A percentile compares a stretch with the other conserved stretches of the same genome.
phyloP scores from a whole-genome alignment of 2,329 filamentous ascomycete species.

The Calonectria hawksworthii region DNA sequence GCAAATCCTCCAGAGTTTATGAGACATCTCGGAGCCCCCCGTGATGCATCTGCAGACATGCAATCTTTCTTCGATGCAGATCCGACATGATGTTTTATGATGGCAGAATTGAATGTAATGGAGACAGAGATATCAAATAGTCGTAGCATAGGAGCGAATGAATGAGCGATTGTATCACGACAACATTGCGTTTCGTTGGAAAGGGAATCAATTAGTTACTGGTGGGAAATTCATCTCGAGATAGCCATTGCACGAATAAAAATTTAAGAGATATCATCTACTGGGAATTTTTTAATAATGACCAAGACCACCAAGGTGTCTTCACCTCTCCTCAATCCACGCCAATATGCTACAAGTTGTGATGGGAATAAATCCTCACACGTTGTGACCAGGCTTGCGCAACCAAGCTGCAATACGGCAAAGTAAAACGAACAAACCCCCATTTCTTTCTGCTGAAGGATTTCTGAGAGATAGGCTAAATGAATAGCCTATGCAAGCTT shows the following conservation, averaged over 20 bases:
- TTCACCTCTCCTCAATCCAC: background rate
- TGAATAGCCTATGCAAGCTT: background rate
- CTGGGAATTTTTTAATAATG: no score
- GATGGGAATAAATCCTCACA: background rate
- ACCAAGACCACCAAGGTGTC: background rate
- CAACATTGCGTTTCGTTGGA: background rate
- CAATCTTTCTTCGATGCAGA: slow-evolving; percentile 21
- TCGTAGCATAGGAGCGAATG: background rate
- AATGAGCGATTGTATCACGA: background rate
- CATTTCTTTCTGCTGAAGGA: background rate
- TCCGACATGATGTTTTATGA: background rate
- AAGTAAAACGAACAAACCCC: background rate
- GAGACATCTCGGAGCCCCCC: slow-evolving; percentile 22
- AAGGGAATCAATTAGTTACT: background rate
- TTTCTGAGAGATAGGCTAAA: background rate
- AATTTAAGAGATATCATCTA: background rate
- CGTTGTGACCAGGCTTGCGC: background rate
- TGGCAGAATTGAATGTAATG: background rate
- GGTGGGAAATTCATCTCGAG: background rate
- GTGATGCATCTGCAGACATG: slow-evolving; percentile 14
- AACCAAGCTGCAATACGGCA: background rate
- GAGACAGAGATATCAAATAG: background rate
- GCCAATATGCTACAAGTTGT: background rate
- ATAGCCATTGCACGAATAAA: background rate
- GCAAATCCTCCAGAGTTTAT: slow-evolving; percentile 30